phyloP scores from a whole-genome alignment of 768 basidiomycete genomes.

The Boletus bicolor region DNA sequence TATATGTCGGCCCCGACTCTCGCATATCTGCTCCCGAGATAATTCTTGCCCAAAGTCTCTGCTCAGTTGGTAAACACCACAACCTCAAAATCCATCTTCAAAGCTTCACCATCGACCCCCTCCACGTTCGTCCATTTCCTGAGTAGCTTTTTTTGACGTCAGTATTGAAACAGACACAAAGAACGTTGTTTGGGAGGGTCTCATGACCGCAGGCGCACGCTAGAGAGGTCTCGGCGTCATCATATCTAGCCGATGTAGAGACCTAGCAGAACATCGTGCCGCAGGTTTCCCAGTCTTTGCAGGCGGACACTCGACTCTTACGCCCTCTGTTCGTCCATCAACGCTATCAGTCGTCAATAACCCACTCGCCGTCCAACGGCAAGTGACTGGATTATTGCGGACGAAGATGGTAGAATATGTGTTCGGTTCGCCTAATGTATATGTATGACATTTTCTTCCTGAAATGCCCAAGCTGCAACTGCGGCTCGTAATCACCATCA shows the following conservation, averaged over 20 bases:
- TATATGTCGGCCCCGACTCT: no score
- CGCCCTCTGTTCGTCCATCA: slow-evolving; percentile 71
- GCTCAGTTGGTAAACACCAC: slow-evolving; percentile 83
- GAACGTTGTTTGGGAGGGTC: slow-evolving; percentile 89
- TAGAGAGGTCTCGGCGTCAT: slow-evolving; percentile 70
- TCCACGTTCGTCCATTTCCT: slow-evolving; percentile 41
- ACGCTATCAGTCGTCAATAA: slow-evolving; percentile 59
- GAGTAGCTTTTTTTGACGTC: neutral
- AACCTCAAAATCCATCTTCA: slow-evolving; percentile 56
- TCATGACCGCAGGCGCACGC: slow-evolving; percentile 80
- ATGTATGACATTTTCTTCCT: slow-evolving; percentile 97
- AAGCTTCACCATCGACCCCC: slow-evolving; percentile 61
- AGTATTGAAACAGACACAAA: slow-evolving; percentile 47
- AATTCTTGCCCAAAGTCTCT: slow-evolving; percentile 55
- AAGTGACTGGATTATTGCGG: slow-evolving; percentile 4
- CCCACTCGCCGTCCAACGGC: slow-evolving; percentile 47
- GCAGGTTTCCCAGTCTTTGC: slow-evolving; percentile 80
- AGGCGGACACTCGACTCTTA: slow-evolving; percentile 77
- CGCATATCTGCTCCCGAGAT: no score
- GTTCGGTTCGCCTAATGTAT: slow-evolving; percentile 81
- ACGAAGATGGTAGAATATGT: no score
- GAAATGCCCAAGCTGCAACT: slow-evolving; percentile 98
- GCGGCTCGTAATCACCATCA: slow-evolving; percentile 60
- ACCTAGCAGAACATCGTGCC: slow-evolving; percentile 71
- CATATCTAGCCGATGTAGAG: slow-evolving; percentile 83